Percentiles rank a stretch among this genome's conserved stretches.
phyloP scores from a whole-genome alignment of 2,329 filamentous ascomycete species.

The Epichloe festucae region DNA sequence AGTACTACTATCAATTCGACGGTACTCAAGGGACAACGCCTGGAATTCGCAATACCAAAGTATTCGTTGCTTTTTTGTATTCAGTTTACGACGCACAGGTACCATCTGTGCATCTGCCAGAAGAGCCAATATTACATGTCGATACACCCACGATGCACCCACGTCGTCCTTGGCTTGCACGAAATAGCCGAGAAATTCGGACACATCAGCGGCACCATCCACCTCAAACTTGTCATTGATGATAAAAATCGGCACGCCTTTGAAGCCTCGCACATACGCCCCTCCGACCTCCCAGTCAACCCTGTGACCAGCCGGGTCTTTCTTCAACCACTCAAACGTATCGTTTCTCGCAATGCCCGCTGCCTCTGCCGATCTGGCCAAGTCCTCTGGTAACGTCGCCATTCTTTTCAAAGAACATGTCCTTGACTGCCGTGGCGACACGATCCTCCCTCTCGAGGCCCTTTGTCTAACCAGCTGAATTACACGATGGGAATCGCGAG shows the following conservation, averaged over 20 bases:
- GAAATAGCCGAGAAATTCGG: conserved; percentile 54
- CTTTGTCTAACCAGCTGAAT: conserved; percentile 52
- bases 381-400: conserved; percentile 48
- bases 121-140: background rate
- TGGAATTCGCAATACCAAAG: background rate
- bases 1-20: too few species aligned
- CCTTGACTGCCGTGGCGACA: conserved; percentile 51
- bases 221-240: conserved; percentile 56
- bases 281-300: conserved; percentile 43
- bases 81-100: too few species aligned
- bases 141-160: background rate
- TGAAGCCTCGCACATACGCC: conserved; percentile 38
- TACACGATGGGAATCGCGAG: conserved; percentile 65
- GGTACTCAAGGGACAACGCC: background rate
- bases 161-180: conserved; percentile 30
- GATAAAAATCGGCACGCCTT: conserved; percentile 63
- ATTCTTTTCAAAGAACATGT: conserved; percentile 51
- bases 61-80: conserved; percentile 1
- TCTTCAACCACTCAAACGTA: conserved; percentile 39
- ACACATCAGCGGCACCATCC: conserved; percentile 57
- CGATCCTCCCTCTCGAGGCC: conserved; percentile 36
- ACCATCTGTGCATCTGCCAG: background rate
- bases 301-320: conserved; percentile 39
- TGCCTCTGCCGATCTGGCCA: conserved; percentile 37
- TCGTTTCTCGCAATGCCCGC: conserved; percentile 41